phyloP scores from a whole-genome alignment of 2,329 filamentous ascomycete genomes.

The Chlorencoelia australis region DNA sequence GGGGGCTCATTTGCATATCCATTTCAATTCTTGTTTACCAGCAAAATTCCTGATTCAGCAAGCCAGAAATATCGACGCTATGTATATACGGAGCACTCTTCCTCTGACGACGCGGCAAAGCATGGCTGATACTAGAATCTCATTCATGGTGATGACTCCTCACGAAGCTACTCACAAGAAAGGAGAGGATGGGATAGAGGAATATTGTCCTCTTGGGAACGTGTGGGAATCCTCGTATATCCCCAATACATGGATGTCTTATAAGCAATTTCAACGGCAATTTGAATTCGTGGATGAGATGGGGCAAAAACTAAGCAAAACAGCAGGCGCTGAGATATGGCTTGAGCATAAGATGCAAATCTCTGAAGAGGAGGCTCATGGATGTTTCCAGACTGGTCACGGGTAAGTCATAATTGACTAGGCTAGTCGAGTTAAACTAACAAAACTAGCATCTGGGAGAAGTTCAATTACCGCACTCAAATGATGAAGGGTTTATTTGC shows the following conservation, averaged over 20 bases:
- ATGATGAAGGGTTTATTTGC: slow-evolving; percentile 66
- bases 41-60: slow-evolving; percentile 50
- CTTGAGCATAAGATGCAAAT: slow-evolving; percentile 53
- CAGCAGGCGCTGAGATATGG: slow-evolving; percentile 39
- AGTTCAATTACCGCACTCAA: slow-evolving; percentile 59
- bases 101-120: slow-evolving; percentile 32
- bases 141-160: slow-evolving; percentile 25
- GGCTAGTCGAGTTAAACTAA: slow-evolving; percentile 11
- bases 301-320: slow-evolving; percentile 18
- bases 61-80: slow-evolving; percentile 43
- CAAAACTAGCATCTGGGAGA: slow-evolving; percentile 38
- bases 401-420: slow-evolving; percentile 36
- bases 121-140: slow-evolving; percentile 18
- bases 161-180: slow-evolving; percentile 21
- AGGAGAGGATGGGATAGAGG: slow-evolving; percentile 14
- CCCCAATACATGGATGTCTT: slow-evolving; percentile 36
- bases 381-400: slow-evolving; percentile 34
- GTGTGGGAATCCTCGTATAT: slow-evolving; percentile 42
- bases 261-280: slow-evolving; percentile 31
- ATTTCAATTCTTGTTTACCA: slow-evolving; percentile 66
- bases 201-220: slow-evolving; percentile 26
- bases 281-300: slow-evolving; percentile 28
- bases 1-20: slow-evolving; percentile 62
- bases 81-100: slow-evolving; percentile 58
- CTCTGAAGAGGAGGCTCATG: slow-evolving; percentile 48